A percentile compares a stretch with the other conserved stretches of the same genome.
Evolutionary conservation across 108 stramenopile genomes (phyloP).

Genomic region (Skeletonema tropicum): DNA sequence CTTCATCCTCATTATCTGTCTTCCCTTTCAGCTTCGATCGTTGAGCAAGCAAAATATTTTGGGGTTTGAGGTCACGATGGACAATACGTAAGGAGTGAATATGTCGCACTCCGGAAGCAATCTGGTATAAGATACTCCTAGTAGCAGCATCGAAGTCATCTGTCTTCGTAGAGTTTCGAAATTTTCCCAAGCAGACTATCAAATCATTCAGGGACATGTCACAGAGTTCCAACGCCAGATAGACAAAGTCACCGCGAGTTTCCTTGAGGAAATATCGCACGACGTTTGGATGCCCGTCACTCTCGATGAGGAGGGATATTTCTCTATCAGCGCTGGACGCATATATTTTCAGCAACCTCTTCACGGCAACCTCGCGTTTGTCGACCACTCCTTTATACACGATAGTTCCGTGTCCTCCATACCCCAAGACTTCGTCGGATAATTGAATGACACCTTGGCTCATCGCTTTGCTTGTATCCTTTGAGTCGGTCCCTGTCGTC

Average conservation of each 20-base stretch:
- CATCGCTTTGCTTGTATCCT: slow-evolving; percentile 13
- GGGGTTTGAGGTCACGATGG: slow-evolving; percentile 91
- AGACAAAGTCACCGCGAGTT: slow-evolving; percentile 93
- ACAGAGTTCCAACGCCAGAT: slow-evolving; percentile 93
- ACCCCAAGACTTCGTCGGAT: slow-evolving; percentile 89
- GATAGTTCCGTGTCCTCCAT: slow-evolving; percentile 96
- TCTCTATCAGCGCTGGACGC: slow-evolving; percentile 93
- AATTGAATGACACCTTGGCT: slow-evolving; percentile 77
- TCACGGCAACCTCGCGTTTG: slow-evolving; percentile 92
- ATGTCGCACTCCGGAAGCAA: slow-evolving; percentile 90
- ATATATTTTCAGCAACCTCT: slow-evolving; percentile 93
- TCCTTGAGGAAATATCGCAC: slow-evolving; percentile 92
- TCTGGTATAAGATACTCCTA: slow-evolving; percentile 69
- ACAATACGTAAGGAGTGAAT: slow-evolving; percentile 92
- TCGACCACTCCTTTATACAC: slow-evolving; percentile 92
- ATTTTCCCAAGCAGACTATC: slow-evolving; percentile 62
- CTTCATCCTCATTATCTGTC: slow-evolving; percentile 9
- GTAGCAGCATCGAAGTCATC: slow-evolving; percentile 49
- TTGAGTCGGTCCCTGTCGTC: slow-evolving; percentile 15
- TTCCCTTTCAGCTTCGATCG: slow-evolving; percentile 32
- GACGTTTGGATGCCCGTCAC: slow-evolving; percentile 92
- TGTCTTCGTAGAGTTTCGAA: slow-evolving; percentile 29
- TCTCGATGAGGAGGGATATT: slow-evolving; percentile 92
- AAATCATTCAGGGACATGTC: slow-evolving; percentile 89
- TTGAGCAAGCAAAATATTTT: slow-evolving; percentile 89